phyloP scores from a whole-genome alignment of 495 filamentous ascomycete species.

The Rostrohypoxylon terebratum region DNA sequence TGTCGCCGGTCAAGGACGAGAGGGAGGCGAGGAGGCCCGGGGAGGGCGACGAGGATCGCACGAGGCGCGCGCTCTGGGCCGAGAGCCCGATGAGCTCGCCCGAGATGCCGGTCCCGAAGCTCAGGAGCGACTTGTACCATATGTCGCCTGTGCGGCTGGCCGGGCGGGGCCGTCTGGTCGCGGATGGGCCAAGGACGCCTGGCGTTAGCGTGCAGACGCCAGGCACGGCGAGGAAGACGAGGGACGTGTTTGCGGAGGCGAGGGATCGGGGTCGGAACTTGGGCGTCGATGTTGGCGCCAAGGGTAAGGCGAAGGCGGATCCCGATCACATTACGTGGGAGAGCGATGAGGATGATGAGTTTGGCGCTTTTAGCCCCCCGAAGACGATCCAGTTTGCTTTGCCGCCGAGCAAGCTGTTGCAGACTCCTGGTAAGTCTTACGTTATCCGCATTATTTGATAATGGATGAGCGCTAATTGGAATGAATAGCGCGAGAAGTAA shows the following conservation, averaged over 20 bases:
- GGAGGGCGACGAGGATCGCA: slow-evolving; percentile 52
- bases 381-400: slow-evolving; percentile 98
- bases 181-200: slow-evolving; percentile 67
- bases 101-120: slow-evolving; percentile 80
- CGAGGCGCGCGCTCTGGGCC: slow-evolving; percentile 53
- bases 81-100: slow-evolving; percentile 80
- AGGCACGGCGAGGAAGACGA: slow-evolving; percentile 55
- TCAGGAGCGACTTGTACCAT: slow-evolving; percentile 83
- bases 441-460: neutral
- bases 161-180: slow-evolving; percentile 23
- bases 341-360: slow-evolving; percentile 70
- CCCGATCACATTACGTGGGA: slow-evolving; percentile 72
- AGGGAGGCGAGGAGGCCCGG: slow-evolving; percentile 25
- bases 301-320: slow-evolving; percentile 52
- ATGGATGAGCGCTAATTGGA: slow-evolving; percentile 13
- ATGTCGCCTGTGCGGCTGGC: slow-evolving; percentile 69
- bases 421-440: slow-evolving; percentile 81
- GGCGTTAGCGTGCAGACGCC: slow-evolving; percentile 86
- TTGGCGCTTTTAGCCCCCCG: slow-evolving; percentile 83
- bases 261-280: slow-evolving; percentile 33
- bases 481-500: slow-evolving; percentile 82
- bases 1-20: neutral
- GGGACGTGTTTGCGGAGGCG: slow-evolving; percentile 57
- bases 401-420: slow-evolving; percentile 85
- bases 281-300: slow-evolving; percentile 26